These are phyloP conservation scores for Dacryopinax spathularia DNA, from an alignment of 768 basidiomycete species.

Conservation along the genomic window DNA sequence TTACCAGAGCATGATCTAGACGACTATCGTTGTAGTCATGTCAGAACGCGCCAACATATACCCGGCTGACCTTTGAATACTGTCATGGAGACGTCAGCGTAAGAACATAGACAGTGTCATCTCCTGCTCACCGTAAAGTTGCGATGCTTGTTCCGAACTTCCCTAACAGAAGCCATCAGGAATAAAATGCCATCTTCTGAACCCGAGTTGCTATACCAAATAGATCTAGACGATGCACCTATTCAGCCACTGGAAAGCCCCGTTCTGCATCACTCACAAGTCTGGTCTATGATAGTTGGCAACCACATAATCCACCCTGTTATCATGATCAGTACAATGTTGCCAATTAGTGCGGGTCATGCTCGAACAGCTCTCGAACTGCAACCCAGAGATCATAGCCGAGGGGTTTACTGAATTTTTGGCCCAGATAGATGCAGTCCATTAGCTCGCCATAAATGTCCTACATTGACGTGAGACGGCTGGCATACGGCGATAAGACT, in stretches of 20 bases:
- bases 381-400: slow-evolving; percentile 50
- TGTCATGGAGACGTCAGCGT: slow-evolving; percentile 16
- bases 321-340: background rate
- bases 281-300: slow-evolving; percentile 60
- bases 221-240: slow-evolving; percentile 37
- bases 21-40: slow-evolving; percentile 7
- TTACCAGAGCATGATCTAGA: slow-evolving; percentile 83
- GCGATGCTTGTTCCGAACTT: slow-evolving; percentile 71
- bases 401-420: slow-evolving; percentile 44
- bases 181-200: slow-evolving; percentile 13
- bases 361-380: slow-evolving; percentile 57
- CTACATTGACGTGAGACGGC: slow-evolving; percentile 27
- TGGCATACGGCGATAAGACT: slow-evolving; percentile 5
- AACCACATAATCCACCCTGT: slow-evolving; percentile 68
- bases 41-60: background rate
- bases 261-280: slow-evolving; percentile 38
- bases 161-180: slow-evolving; percentile 38
- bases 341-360: background rate
- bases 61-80: slow-evolving; percentile 59
- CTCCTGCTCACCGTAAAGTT: slow-evolving; percentile 58
- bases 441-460: slow-evolving; percentile 90
- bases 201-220: slow-evolving; percentile 45
- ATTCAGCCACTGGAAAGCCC: slow-evolving; percentile 10
- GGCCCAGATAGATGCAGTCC: slow-evolving; percentile 93
- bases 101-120: background rate